Evolutionary conservation across 1,284 basidiomycete genomes (phyloP), one percentile per base, ranked within the genome.

Genomic region (Ustilago esculenta): DNA sequence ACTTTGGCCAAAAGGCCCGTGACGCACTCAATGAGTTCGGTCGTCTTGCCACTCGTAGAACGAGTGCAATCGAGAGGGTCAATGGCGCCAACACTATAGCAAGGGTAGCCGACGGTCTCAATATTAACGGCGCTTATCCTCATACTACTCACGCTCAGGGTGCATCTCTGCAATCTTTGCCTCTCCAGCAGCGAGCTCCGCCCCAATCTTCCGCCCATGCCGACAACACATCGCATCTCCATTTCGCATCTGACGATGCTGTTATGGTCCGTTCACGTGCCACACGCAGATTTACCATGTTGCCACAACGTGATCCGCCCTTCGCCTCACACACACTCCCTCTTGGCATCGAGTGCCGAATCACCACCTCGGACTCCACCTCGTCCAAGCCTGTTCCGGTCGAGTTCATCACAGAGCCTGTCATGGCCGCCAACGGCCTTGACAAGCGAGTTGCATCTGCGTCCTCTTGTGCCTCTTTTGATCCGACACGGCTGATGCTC

Each of bases 1-100:
- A 63, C 34, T 49, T 72, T 17, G 48, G 55, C 8, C 58, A 58
- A 23, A 51, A 47, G 25, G 56, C 70, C 14, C 33, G 48, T 18
- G 70, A 67, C 21, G 70, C 65, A 3, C 36, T 72, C 41, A 54
- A 20, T 43, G 64, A 67, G n/a, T 51, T 67, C 11, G 59, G 58
- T 5, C 53, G 52, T 9, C 37, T 55, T 17, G 58, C 69, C 20
- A 61, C 27, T 15, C 52, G 53, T 14, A 54, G 48, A 17, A 43
- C 49, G 5, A 60, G 50, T 15, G 58, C 57, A 9, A 44, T 55
- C 2, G 61, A 71, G 15, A 47, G 61, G 15, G 47, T 50, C 10
- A 52, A 51, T 20, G 65, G 55, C 15, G 60, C 68, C 18, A 53
- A 71, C 10, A 53, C 57, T 0, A 43, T 71, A 11, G 58, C 53